Base-by-base conservation (phyloP, 1,139 yeast genomes). In the Geotrichum reessii region DNA sequence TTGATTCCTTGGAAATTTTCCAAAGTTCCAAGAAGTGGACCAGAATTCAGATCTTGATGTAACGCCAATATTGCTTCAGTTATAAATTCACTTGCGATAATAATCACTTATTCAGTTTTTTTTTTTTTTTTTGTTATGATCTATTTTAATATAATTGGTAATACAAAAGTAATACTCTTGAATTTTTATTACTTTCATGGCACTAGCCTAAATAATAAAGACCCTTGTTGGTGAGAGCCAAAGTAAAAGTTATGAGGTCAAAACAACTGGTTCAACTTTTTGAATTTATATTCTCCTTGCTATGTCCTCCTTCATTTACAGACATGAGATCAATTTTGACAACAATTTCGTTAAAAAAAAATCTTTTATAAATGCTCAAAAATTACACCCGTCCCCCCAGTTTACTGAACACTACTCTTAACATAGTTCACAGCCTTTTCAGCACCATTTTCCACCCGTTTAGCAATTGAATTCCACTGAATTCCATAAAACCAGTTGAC, bases 401-500 rank as follows among this genome's bases (percentile, higher is more conserved):
- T 11, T 33, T 48, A 56, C 37, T 56, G 58, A 37, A 56, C 54
- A 48, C 50, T 53, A 44, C 22, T 33, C 48, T 59, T 59, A 22
- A 59, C 52, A 22, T 50, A 53, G 7, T 50, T 49, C 11, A 50
- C 56, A 6, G 56, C 53, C 53, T 50, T 53, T 21, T 53, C 59
- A 22, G 57, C 57, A 22, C 58, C 59, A 27, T 50, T 55, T 14
- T 55, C 62, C 12, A 53, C 58, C 40, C 57, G 49, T 37, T 59
- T 59, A 7, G 57, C 62, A 37, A 59, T 28, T 2, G 57, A 44
- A 31, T 57, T 55, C 62, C 62, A 59, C 27, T 57, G 62, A 22
- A 59, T 59, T 9, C 60, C 58, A 67, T 84, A 85, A 3, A 75
- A 59, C 84, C 89, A 86, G 65, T 84, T 84, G 27, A 85, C 90